Base-by-base conservation (phyloP, 768 basidiomycete species). In the Collybiopsis confluens region DNA sequence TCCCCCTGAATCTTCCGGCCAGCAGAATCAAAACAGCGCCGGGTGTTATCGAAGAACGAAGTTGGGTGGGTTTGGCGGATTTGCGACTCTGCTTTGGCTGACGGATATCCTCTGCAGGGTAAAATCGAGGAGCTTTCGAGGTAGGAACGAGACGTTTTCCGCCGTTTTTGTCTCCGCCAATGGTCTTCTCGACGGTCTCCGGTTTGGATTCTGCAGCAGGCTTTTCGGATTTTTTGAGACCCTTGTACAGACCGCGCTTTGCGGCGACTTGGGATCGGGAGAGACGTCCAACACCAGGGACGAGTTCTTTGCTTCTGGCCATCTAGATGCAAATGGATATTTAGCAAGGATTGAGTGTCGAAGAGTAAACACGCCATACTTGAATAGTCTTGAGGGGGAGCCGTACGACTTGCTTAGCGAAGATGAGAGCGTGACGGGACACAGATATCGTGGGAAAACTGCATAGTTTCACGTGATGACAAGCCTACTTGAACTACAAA, bases 1-100 rank as follows among this genome's bases (percentile, higher is more conserved):
- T 98, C 59, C 96, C 96, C 61, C 91, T 80, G 90, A 92, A 98
- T 67, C 94, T 90, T 66, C 97, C 97, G 57, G 97, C 96, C 64
- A 99, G 85, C 63, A 99, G 79, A 73, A 99, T 98, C 61, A 99
- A 79, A 67, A 99, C 81, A 68, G 93, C 88, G 59, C 97, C 97
- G 57, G 94, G 92, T 57, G 86, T 88, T 77, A 99, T 97, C 62
- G 89, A 81, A 52, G 84, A 69, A 65, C 96, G 92, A 59, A 98
- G 83, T 58, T 78, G 75, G 57, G 92, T 69, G 61, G 89, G 80
- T 72, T 88, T 86, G 63, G 82, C 80, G 43, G 84, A 76, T 79
- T 98, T 98, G 68, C 95, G 88, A 72, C 83, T 87, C 75, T 89
- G 88, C 83, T 95, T 96, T 68, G 91, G 91, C 67, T 83, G 79